Evolutionary conservation across 2,329 filamentous ascomycete genomes (phyloP).

Genomic region (Dothideomycetes sp.): DNA sequence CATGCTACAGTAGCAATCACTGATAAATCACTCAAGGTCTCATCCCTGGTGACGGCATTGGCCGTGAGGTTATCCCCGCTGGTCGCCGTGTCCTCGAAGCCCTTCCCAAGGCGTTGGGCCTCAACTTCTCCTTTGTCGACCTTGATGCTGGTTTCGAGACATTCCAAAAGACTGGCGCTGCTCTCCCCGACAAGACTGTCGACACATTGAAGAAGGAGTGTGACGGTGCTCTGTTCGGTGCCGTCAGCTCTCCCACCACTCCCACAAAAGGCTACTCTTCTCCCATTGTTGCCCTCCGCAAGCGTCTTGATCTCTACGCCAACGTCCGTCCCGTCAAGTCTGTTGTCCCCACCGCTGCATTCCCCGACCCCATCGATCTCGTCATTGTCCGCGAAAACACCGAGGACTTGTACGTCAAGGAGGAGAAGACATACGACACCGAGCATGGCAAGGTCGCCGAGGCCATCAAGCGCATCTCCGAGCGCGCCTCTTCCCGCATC

Average conservation of each 20-base stretch:
- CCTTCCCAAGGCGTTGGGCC: constrained; percentile 76
- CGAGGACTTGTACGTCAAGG: constrained; percentile 96
- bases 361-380: constrained; percentile 66
- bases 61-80: constrained; percentile 92
- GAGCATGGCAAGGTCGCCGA: constrained; percentile 77
- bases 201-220: constrained; percentile 82
- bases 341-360: constrained; percentile 48
- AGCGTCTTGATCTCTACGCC: constrained; percentile 88
- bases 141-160: constrained; percentile 89
- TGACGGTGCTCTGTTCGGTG: constrained; percentile 92
- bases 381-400: constrained; percentile 99
- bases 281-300: constrained; percentile 92
- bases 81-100: constrained; percentile 87
- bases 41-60: constrained; percentile 96
- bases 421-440: constrained; percentile 74
- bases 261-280: constrained; percentile 93
- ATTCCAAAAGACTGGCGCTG: constrained; percentile 80
- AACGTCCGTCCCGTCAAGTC: constrained; percentile 96
- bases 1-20: neutral
- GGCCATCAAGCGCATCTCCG: constrained; percentile 93
- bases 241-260: constrained; percentile 80
- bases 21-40: constrained; percentile 52
- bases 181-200: constrained; percentile 84
- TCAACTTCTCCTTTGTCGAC: constrained; percentile 91
- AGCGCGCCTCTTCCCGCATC: constrained; percentile 76